Conservation (phyloP, 345 rosid genomes). For the Viola odorata region DNA sequence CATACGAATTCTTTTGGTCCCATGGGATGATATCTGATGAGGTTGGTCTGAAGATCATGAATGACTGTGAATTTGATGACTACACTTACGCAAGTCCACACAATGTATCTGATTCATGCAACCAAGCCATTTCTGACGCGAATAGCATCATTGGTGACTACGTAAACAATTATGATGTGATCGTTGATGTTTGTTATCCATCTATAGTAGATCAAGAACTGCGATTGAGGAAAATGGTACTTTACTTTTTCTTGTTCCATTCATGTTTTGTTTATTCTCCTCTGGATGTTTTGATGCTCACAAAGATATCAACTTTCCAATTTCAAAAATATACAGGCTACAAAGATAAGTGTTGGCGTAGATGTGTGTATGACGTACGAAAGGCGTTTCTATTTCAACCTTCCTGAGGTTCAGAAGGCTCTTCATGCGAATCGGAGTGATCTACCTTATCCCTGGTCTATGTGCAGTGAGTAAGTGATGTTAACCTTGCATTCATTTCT, state of each 20-base stretch:
- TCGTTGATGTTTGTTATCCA: slow-evolving; percentile 80
- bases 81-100: slow-evolving; percentile 54
- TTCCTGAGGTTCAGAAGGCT: slow-evolving; percentile 85
- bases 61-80: slow-evolving; percentile 72
- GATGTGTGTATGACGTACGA: slow-evolving; percentile 78
- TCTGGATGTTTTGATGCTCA: not conserved
- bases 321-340: slow-evolving; percentile 39
- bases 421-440: slow-evolving; percentile 80
- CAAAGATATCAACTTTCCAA: not conserved
- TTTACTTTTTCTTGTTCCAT: not conserved
- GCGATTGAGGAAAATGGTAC: slow-evolving; percentile 64
- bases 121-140: slow-evolving; percentile 45
- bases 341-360: slow-evolving; percentile 67
- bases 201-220: slow-evolving; percentile 84
- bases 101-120: slow-evolving; percentile 46
- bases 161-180: slow-evolving; percentile 68
- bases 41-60: slow-evolving; percentile 61
- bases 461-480: slow-evolving; percentile 63
- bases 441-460: slow-evolving; percentile 63
- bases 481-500: not conserved
- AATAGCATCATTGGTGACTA: slow-evolving; percentile 52
- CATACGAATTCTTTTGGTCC: slow-evolving; percentile 85
- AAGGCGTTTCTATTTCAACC: slow-evolving; percentile 64
- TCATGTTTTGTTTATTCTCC: not conserved
- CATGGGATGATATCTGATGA: slow-evolving; percentile 97